phyloP scores from a whole-genome alignment of 2,329 filamentous ascomycete species.

The Ceratocystis lukuohia region DNA sequence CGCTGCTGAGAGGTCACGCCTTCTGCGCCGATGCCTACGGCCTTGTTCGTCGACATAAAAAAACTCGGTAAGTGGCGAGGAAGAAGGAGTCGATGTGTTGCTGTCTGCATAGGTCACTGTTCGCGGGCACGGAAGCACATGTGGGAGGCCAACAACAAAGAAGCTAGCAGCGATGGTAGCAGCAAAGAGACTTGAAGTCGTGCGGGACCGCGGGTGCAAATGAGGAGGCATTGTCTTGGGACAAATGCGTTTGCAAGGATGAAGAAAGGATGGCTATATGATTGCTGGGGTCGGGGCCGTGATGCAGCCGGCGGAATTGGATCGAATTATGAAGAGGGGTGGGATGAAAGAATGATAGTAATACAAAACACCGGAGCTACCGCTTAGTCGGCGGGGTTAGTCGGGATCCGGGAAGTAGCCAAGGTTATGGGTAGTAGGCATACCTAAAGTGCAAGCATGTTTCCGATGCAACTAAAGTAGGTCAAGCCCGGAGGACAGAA shows the following conservation, averaged over 20 bases:
- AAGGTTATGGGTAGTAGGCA: not conserved
- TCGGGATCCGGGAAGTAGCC: not conserved
- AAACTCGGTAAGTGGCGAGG: slow-evolving; percentile 12
- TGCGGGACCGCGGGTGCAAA: slow-evolving; percentile 83
- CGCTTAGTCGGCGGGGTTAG: not conserved
- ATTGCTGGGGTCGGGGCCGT: not conserved
- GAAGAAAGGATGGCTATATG: not conserved
- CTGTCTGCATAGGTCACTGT: slow-evolving; percentile 65
- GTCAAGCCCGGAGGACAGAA: not conserved
- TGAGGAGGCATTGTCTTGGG: slow-evolving; percentile 58
- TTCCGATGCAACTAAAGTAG: not conserved
- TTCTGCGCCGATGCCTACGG: slow-evolving; percentile 15
- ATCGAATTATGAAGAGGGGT: not conserved
- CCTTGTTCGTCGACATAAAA: slow-evolving; percentile 17
- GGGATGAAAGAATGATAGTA: not conserved
- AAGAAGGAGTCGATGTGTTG: not conserved
- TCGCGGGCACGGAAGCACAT: slow-evolving; percentile 81
- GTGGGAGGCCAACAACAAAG: slow-evolving; percentile 80
- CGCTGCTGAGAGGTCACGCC: slow-evolving; percentile 33
- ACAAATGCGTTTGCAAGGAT: not conserved
- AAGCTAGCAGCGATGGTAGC: slow-evolving; percentile 84
- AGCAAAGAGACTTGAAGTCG: slow-evolving; percentile 88
- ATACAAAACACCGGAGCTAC: not conserved
- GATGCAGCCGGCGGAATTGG: not conserved
- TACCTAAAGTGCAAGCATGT: not conserved